A percentile compares a stretch with the other conserved stretches of the same genome.
Evolutionary conservation across 2,329 filamentous ascomycete species (phyloP).

Genomic region (Paecilomyces fulvus): DNA sequence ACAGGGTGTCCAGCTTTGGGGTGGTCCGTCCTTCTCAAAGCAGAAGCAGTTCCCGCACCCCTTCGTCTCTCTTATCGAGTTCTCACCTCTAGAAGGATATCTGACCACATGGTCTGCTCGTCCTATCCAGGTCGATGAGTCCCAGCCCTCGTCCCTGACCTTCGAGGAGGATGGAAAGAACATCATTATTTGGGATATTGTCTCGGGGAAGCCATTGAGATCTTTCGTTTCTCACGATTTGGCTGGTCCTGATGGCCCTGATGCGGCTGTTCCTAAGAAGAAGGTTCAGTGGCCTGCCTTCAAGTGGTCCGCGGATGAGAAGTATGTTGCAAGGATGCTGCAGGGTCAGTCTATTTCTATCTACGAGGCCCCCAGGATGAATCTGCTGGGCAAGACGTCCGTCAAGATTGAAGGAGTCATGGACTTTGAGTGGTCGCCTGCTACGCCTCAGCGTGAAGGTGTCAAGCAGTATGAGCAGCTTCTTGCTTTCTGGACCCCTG

Average conservation of each 20-base stretch:
- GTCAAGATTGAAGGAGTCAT: constrained; percentile 95
- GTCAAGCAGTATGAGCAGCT: constrained; percentile 91
- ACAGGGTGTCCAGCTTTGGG: constrained; percentile 97
- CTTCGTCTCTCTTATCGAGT: constrained; percentile 90
- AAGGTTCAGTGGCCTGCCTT: constrained; percentile 98
- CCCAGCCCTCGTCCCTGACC: constrained; percentile 61
- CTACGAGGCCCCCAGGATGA: constrained; percentile 84
- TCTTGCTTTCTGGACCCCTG: constrained; percentile 97
- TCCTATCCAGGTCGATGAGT: constrained; percentile 84
- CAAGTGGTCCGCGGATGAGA: constrained; percentile 98
- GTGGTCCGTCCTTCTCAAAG: constrained; percentile 77
- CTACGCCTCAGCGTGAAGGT: constrained; percentile 70
- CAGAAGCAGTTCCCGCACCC: constrained; percentile 92
- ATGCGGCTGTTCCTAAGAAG: constrained; percentile 62
- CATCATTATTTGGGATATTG: constrained; percentile 97
- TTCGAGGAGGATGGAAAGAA: constrained; percentile 97
- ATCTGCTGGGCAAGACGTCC: constrained; percentile 77
- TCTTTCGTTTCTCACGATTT: constrained; percentile 89
- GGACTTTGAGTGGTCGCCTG: constrained; percentile 97
- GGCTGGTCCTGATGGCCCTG: constrained; percentile 48
- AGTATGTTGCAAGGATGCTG: constrained; percentile 88
- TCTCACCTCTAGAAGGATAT: constrained; percentile 88
- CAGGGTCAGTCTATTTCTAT: constrained; percentile 83
- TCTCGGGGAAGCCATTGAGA: constrained; percentile 77
- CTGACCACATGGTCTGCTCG: constrained; percentile 94